These are phyloP conservation scores for Angomonas deanei DNA, from an alignment of 208 protist genomes.

Conservation along the genomic window DNA sequence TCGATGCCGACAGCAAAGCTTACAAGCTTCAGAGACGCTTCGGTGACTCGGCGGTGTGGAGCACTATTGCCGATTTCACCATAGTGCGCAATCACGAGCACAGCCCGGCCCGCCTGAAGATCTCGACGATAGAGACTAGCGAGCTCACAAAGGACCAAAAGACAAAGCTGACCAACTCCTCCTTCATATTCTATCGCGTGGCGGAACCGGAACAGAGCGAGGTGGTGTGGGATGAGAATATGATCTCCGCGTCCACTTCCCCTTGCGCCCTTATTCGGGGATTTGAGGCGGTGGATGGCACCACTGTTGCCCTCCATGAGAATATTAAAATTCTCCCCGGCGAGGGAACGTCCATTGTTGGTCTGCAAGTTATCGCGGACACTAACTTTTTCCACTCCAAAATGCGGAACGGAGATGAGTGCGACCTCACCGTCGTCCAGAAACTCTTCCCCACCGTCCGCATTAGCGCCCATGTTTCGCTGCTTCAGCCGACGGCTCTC, in stretches of 20 bases:
- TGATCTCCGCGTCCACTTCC: conserved; percentile 45
- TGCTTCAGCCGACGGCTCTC: conserved; percentile 31
- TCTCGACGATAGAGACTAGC: conserved; percentile 11
- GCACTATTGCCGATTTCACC: conserved; percentile 35
- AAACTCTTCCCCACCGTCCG: conserved; percentile 76
- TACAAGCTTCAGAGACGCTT: conserved; percentile 70
- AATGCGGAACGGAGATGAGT: conserved; percentile 79
- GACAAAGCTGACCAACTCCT: conserved; percentile 26
- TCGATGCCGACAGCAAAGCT: conserved; percentile 34
- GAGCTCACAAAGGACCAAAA: conserved; percentile 49
- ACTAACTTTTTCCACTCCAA: conserved; percentile 88
- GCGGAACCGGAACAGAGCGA: conserved; percentile 16
- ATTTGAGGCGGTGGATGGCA: conserved; percentile 73
- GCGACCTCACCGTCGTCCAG: conserved; percentile 70
- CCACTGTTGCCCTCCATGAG: conserved; percentile 69
- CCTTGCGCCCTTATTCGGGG: conserved; percentile 81
- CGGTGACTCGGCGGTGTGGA: conserved; percentile 43
- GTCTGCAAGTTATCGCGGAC: conserved; percentile 67
- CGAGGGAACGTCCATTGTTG: conserved; percentile 36
- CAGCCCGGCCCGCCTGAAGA: conserved; percentile 38
- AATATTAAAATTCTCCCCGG: conserved; percentile 53
- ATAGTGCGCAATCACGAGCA: conserved; percentile 42
- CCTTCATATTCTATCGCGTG: conserved; percentile 71
- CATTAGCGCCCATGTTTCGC: conserved; percentile 29
- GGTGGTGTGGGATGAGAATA: background rate